Conservation (phyloP, 306 rosid genomes). For the Gastrolobium villosum region DNA sequence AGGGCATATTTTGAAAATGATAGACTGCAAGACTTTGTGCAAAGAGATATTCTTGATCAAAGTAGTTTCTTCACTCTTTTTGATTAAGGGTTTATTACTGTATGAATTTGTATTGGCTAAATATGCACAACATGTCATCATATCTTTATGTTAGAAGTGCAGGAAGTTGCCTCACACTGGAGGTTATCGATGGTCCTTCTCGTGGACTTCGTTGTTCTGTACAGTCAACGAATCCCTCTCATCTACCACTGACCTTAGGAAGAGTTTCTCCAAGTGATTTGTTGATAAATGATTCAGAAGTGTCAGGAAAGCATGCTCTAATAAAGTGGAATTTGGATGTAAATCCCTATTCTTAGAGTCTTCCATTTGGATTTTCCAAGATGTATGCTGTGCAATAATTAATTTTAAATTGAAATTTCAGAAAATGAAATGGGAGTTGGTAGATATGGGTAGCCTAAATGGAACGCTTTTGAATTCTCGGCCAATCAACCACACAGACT, state of each 20-base stretch:
- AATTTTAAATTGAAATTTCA: conserved; percentile 56
- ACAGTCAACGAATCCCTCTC: conserved; percentile 66
- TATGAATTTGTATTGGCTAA: conserved; percentile 41
- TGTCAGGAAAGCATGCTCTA: conserved; percentile 94
- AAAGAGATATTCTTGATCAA: conserved; percentile 60
- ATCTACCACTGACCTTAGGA: conserved; percentile 80
- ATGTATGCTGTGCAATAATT: conserved; percentile 41
- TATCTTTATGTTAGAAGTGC: conserved; percentile 84
- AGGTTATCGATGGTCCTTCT: conserved; percentile 93
- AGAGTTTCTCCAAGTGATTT: conserved; percentile 89
- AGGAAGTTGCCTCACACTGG: conserved; percentile 94
- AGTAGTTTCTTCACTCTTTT: conserved; percentile 75
- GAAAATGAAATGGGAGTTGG: conserved; percentile 95
- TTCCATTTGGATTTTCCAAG: conserved; percentile 44
- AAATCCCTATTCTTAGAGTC: conserved; percentile 47
- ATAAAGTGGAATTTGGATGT: conserved; percentile 90
- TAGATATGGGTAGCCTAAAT: conserved; percentile 96
- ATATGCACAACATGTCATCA: conserved; percentile 64
- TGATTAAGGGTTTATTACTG: conserved; percentile 16
- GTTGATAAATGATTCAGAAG: conserved; percentile 81
- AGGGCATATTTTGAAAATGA: conserved; percentile 55
- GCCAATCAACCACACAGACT: conserved; percentile 75
- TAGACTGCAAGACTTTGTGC: conserved; percentile 50
- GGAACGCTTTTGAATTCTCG: conserved; percentile 86
- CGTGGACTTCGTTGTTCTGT: conserved; percentile 65